Base-by-base conservation (phyloP, 2,329 filamentous ascomycete species). In the Exophiala sp. region DNA sequence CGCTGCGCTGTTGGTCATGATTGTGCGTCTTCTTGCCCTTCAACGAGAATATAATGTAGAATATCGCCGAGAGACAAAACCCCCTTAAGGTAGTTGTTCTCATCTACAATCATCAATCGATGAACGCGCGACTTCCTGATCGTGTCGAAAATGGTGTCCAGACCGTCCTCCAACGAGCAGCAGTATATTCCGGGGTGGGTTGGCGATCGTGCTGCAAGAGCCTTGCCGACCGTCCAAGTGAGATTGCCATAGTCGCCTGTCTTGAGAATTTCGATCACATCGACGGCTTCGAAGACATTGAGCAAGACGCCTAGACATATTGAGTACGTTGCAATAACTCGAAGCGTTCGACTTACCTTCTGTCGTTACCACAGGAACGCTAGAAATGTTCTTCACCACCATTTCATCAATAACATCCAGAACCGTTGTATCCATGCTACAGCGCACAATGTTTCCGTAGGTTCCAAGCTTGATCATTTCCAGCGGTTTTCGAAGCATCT, bases 161-260 rank as follows among this genome's bases (percentile, higher is more conserved):
- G 81, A 51, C 91, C 86, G 71, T 99, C 94, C 58, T 95, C 87
- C 59, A 94, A 81, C 42, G 86, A 89, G 75, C 94, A 99, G 0
- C 92, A 97, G 72, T 96, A 97, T 60, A 99, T 97, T 40, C 95
- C 94, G 0, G 91, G 87, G 66, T 96, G 96, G 64, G 96, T 92
- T 80, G 85, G 58, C 5, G 48, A 33, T 33, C 58, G 52, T 20
- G 60, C 21, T 48, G 51, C 48, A 18, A 51, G 40, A 2, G 92
- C 92, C 59, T 96, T 91, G 40, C 92, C 94, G 3, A 97, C 89
- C 5, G 82, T 89, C 16, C 91, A 82, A 55, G 87, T 85, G 52
- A 99, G 78, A 62, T 96, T 92, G 61, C 97, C 94, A 67, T 97
- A 97, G 34, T 85, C 85, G 16, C 91, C 91, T 18, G 90, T 91